phyloP scores from a whole-genome alignment of 148 eudicot genomes.

The Rheum nobile region DNA sequence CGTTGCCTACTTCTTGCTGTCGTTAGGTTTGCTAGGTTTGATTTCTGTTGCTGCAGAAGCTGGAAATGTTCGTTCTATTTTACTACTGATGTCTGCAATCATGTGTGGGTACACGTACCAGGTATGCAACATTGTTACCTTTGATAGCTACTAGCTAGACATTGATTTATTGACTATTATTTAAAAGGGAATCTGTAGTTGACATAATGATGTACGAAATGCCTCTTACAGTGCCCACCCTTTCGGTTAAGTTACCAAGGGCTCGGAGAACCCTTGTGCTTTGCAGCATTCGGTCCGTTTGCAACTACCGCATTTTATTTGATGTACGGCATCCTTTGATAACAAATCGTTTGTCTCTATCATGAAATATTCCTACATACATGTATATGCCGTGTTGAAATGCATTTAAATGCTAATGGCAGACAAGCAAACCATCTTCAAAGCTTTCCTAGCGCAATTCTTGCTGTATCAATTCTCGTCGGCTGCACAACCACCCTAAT shows the following conservation, averaged over 20 bases:
- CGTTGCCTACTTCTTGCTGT: conserved; percentile 61
- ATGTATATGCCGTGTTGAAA: not conserved
- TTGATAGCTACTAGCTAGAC: not conserved
- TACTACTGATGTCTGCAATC: conserved; percentile 59
- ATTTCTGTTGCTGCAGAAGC: conserved; percentile 49
- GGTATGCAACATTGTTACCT: conserved; percentile 22
- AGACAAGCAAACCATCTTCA: conserved; percentile 25
- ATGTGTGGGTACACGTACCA: conserved; percentile 78
- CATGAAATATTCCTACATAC: not conserved
- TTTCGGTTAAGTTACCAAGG: conserved; percentile 88
- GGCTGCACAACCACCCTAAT: conserved; percentile 82
- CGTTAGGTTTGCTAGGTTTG: conserved; percentile 55
- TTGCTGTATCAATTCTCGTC: conserved; percentile 67
- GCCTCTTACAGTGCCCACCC: conserved; percentile 75
- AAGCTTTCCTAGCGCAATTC: conserved; percentile 22
- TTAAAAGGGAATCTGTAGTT: not conserved
- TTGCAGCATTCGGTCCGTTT: conserved; percentile 89
- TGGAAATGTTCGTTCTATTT: conserved; percentile 47
- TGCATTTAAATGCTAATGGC: conserved; percentile 11
- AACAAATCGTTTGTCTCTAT: not conserved
- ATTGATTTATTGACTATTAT: not conserved
- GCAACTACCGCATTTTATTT: conserved; percentile 81
- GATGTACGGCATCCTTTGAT: conserved; percentile 29
- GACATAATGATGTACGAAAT: not conserved
- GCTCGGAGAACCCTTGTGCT: conserved; percentile 85